phyloP scores from a whole-genome alignment of 1,284 basidiomycete species.

The Ganoderma lucidum region DNA sequence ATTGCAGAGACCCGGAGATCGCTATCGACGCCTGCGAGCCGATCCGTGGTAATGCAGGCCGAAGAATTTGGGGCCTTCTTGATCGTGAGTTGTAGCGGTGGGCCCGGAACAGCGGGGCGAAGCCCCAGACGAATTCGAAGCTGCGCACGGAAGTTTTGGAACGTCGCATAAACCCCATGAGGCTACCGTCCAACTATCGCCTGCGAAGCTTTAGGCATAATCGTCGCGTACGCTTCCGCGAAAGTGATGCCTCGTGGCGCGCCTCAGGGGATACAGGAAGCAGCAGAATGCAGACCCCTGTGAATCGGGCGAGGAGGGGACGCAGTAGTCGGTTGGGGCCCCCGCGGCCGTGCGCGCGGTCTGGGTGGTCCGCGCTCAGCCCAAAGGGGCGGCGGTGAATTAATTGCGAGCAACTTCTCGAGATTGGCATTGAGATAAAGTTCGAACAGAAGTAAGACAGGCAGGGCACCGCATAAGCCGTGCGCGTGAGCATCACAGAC shows the following conservation, averaged over 20 bases:
- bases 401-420: slow-evolving; percentile 13
- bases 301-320: slow-evolving; percentile 14
- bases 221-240: slow-evolving; percentile 29
- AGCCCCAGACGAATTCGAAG: slow-evolving; percentile 4
- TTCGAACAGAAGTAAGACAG: slow-evolving; percentile 25
- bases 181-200: slow-evolving; percentile 25
- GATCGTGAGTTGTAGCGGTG: slow-evolving; percentile 2
- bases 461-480: slow-evolving; percentile 14
- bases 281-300: slow-evolving; percentile 10
- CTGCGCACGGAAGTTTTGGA: neutral
- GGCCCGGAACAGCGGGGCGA: slow-evolving; percentile 12
- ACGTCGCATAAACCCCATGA: slow-evolving; percentile 25
- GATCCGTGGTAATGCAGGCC: slow-evolving; percentile 21
- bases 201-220: slow-evolving; percentile 34
- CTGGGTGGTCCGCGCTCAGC: neutral
- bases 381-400: neutral
- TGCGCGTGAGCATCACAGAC: slow-evolving; percentile 9
- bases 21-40: slow-evolving; percentile 21
- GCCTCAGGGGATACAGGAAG: neutral
- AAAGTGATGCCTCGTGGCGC: slow-evolving; percentile 25
- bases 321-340: neutral
- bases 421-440: slow-evolving; percentile 35
- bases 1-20: slow-evolving; percentile 21
- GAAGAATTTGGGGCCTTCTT: neutral
- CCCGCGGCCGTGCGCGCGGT: neutral